Evolutionary conservation across 805 yeast genomes (phyloP).

Genomic region (Ogataea pignaliae): DNA sequence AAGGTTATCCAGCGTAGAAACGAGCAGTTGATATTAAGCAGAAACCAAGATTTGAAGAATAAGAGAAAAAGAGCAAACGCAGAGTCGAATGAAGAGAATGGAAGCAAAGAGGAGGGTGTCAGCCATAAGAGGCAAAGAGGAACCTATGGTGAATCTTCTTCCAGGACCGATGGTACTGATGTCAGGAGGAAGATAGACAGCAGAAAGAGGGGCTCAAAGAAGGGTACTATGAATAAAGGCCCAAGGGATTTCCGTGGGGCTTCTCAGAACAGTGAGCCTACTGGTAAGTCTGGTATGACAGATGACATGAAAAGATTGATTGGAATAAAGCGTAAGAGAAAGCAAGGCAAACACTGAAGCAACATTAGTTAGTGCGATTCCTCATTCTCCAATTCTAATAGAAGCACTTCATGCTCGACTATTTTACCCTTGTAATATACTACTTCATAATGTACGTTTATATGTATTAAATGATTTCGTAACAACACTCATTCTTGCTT

Average conservation of each 20-base stretch:
- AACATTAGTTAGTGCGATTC: neutral
- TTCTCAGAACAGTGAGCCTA: slow-evolving; percentile 6
- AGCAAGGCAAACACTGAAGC: slow-evolving; percentile 33
- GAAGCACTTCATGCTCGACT: too few species aligned
- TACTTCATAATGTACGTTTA: neutral
- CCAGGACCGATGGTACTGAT: slow-evolving; percentile 25
- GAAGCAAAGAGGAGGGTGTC: slow-evolving; percentile 4
- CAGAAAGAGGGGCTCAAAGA: slow-evolving; percentile 9
- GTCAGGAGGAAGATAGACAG: slow-evolving; percentile 17
- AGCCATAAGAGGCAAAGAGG: slow-evolving; percentile 6
- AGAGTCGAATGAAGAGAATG: slow-evolving; percentile 5
- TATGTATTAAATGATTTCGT: too few species aligned
- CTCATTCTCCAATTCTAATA: neutral
- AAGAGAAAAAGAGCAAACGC: slow-evolving; percentile 20
- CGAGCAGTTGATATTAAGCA: slow-evolving; percentile 46
- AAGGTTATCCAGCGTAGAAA: slow-evolving; percentile 87
- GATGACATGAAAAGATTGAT: slow-evolving; percentile 60
- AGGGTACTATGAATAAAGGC: slow-evolving; percentile 20
- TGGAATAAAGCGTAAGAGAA: slow-evolving; percentile 65
- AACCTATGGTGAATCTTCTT: slow-evolving; percentile 10
- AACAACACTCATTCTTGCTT: too few species aligned
- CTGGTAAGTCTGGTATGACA: slow-evolving; percentile 28
- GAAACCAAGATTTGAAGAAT: slow-evolving; percentile 33
- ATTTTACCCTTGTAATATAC: neutral
- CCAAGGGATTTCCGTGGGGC: neutral